Base-by-base conservation (phyloP, 73 alveolate genomes). In the Tetrahymena borealis region DNA sequence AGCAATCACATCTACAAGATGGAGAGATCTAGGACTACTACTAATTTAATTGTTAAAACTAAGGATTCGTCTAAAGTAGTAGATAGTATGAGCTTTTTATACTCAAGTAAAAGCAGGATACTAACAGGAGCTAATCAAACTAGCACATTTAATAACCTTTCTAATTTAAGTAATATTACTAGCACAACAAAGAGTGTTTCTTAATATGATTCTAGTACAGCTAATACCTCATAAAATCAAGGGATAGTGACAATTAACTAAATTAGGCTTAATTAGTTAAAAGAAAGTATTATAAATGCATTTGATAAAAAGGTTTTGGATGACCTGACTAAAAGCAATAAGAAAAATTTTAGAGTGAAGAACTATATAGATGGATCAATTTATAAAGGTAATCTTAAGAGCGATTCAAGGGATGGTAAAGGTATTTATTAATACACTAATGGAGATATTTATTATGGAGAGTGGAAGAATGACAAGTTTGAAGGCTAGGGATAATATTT, bases 391-490 rank as follows among this genome's bases (percentile, higher is more conserved):
- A 60, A 60, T 60, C 31, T 60, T 10, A 60, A 60, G 31, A 60
- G 85, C 10, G 85, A 60, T 20, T n/a, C n/a, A 60, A 60, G 85
- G 28, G 85, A 60, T n/a, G 85, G 85, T 5, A 60, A 60, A 35
- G 85, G 85, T 78, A 38, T 92, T 24, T 92, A 92, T 78, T 78
- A 92, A 35, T 92, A 94, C 39, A 32, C 20, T 20, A 94, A 94
- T 9, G 97, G 97, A 78, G 97, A 94, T 41, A 93, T 93, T 60
- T 94, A 90, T 94, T 33, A 92, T 31, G 97, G 97, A 33, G 95
- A 94, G 79, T 94, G 97, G 97, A 36, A 40, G 33, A 91, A 94
- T 33, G 96, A 94, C 94, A 91, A 91, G 33, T 90, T 91, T 60
- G 36, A 90, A 43, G 96, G 96, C 20, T 91, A 37, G 32, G 96